Base-by-base conservation (phyloP, 2,329 filamentous ascomycete species). In the Leptodontidium sp. region DNA sequence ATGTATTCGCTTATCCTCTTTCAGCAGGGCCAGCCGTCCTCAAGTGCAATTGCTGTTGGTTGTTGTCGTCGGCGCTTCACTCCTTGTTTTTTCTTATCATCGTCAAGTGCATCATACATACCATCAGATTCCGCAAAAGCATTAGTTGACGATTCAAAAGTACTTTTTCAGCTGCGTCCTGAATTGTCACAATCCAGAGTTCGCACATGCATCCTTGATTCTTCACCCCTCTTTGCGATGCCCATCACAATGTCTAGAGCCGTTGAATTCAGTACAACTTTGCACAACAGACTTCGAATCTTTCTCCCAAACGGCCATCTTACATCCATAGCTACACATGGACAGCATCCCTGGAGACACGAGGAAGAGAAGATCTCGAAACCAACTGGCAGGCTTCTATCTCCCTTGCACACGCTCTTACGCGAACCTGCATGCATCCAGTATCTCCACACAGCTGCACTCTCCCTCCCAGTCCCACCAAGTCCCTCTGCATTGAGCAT, bases 371-470 rank as follows among this genome's bases (percentile, higher is more conserved):
- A 24, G 4, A 50, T 50, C 55, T 62, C 35, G 63, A 63, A 59
- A 45, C 45, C 15, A 61, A 40, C 14, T 64, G 61, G 61, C 62
- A 65, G 52, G 61, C 50, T 15, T 45, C 57, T 59, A 24, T 17
- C 43, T 67, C 55, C 40, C 29, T 55, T 38, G 32, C 65, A 53
- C 64, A 67, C 61, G 32, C 57, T 50, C 8, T 45, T 21, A 64
- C 55, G 68, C 59, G 64, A 69, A 67, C 61, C 53, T 69, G 68
- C 64, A 69, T 67, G 43, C 59, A 58, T 61, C 21, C 21, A 47
- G 6, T 6, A 32, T 64, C 61, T 9, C 47, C 47, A 50, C n/a
- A 4, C n/a, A 21, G n/a, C n/a, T 4, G 45, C 45, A 47, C 15
- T 6, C 2, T 47, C 45, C 45, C 67, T 64, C 59, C 49, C 15